A percentile compares a stretch with the other conserved stretches of the same genome.
Evolutionary conservation across 2,329 filamentous ascomycete species (phyloP).

Genomic region (Phialocephala subalpina): DNA sequence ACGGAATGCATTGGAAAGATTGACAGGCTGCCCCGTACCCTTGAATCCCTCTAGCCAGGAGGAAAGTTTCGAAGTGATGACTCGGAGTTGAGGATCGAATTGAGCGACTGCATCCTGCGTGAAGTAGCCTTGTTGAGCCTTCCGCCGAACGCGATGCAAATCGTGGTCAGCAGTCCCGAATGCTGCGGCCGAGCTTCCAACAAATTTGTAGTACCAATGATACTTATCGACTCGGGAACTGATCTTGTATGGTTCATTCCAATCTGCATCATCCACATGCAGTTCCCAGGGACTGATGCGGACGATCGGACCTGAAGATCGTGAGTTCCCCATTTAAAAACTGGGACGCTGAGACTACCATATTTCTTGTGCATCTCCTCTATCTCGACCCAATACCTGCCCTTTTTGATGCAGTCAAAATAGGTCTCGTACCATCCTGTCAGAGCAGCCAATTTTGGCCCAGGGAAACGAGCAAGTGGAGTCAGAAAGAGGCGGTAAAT

Average conservation of each 20-base stretch:
- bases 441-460: constrained; percentile 43
- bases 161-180: constrained; percentile 31
- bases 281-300: constrained; percentile 41
- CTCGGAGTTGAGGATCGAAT: constrained; percentile 19
- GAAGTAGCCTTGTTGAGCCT: constrained; percentile 29
- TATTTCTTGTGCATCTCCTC: constrained; percentile 39
- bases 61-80: constrained; percentile 22
- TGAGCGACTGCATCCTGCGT: constrained; percentile 20
- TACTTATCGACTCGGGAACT: constrained; percentile 25
- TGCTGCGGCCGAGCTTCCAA: constrained; percentile 22
- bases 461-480: constrained; percentile 35
- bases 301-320: constrained; percentile 36
- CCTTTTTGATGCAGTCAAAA: constrained; percentile 31
- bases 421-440: constrained; percentile 40
- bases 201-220: constrained; percentile 23
- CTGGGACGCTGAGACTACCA: constrained; percentile 21
- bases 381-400: constrained; percentile 31
- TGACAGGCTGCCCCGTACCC: constrained; percentile 22
- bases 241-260: constrained; percentile 28
- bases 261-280: constrained; percentile 41
- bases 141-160: constrained; percentile 26
- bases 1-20: constrained; percentile 30
- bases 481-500: no score
- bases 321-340: constrained; percentile 1
- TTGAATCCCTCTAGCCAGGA: constrained; percentile 21